Evolutionary conservation across 2,329 filamentous ascomycete species (phyloP).

Genomic region (Aspergillus brunneoviolaceus): DNA sequence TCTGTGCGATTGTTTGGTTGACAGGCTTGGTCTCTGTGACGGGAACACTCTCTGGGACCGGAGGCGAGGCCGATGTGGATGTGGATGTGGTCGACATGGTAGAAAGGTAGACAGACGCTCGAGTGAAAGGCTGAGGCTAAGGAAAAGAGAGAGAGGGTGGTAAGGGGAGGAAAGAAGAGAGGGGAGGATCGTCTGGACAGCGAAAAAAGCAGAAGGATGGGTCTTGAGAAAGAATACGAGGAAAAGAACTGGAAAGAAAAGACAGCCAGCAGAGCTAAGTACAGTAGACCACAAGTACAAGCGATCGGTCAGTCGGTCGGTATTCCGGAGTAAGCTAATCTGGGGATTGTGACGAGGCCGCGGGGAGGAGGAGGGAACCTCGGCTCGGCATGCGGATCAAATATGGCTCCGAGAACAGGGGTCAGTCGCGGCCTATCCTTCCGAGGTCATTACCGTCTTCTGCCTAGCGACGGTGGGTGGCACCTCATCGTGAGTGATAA

Average conservation of each 20-base stretch:
- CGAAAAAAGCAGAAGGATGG: background rate
- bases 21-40: slow-evolving; percentile 30
- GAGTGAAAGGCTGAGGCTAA: background rate
- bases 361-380: slow-evolving; percentile 2
- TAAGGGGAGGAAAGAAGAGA: slow-evolving; percentile 6
- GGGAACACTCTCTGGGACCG: slow-evolving; percentile 32
- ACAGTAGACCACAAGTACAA: background rate
- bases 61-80: slow-evolving; percentile 30
- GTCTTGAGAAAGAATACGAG: background rate
- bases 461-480: background rate
- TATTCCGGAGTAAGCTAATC: background rate
- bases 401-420: background rate
- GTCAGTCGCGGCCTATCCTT: background rate
- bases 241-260: slow-evolving; percentile 5
- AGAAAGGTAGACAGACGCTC: slow-evolving; percentile 3
- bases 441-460: background rate
- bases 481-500: background rate
- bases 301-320: background rate
- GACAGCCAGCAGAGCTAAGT: slow-evolving; percentile 6
- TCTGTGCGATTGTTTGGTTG: slow-evolving; percentile 56
- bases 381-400: background rate
- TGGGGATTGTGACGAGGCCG: slow-evolving; percentile 2
- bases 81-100: slow-evolving; percentile 33
- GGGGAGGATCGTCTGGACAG: background rate
- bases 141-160: slow-evolving; percentile 1